A percentile compares a stretch with the other conserved stretches of the same genome.
phyloP scores from a whole-genome alignment of 164 flowering plant species.

The Santalum album region DNA sequence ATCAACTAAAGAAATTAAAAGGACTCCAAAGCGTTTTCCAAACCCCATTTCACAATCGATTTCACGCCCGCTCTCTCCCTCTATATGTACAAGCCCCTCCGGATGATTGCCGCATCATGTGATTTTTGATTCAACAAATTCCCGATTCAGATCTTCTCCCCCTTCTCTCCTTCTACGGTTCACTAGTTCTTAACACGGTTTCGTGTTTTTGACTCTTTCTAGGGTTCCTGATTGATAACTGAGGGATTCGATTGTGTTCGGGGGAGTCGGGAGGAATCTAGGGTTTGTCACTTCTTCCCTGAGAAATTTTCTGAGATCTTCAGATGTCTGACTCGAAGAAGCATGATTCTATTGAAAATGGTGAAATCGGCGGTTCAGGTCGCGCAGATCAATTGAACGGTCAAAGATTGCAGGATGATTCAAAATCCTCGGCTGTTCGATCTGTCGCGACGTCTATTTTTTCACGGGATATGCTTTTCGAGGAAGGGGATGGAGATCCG shows the following conservation, averaged over 20 bases:
- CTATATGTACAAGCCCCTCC: neutral
- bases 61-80: neutral
- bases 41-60: neutral
- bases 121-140: too few species aligned
- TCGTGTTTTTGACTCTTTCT: neutral
- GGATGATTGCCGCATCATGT: neutral
- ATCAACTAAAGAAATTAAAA: too few species aligned
- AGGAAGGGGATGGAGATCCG: conserved; percentile 56
- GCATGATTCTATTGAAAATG: conserved; percentile 18
- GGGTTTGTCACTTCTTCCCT: neutral
- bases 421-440: conserved; percentile 1
- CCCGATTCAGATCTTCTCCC: too few species aligned
- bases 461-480: conserved; percentile 17
- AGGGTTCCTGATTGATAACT: neutral
- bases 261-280: too few species aligned
- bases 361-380: conserved; percentile 16
- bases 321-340: conserved; percentile 24
- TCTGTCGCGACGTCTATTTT: neutral
- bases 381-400: conserved; percentile 12
- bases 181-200: neutral
- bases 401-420: conserved; percentile 8
- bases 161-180: too few species aligned
- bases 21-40: neutral
- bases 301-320: conserved; percentile 4
- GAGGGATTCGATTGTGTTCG: too few species aligned